Conservation (phyloP, 2,329 filamentous ascomycete species). For the Didymella arachidicola region DNA sequence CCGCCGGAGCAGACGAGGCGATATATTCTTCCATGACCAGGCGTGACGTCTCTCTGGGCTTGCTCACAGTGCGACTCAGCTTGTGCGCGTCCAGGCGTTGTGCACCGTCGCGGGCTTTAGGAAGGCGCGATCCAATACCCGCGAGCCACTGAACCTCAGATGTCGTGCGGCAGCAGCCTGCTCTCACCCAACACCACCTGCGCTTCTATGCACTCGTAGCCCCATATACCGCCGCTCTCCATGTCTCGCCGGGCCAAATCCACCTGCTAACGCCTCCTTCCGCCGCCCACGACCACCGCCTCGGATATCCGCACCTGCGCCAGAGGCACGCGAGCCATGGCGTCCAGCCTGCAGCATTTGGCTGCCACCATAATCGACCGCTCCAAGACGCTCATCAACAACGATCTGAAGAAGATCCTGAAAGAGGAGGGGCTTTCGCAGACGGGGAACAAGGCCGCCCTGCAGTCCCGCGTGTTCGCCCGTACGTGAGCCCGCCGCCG, state of each 20-base stretch:
- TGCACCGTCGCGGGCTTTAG: slow-evolving; percentile 10
- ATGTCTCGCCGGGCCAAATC: slow-evolving; percentile 14
- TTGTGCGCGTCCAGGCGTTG: not conserved
- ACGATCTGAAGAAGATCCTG: slow-evolving; percentile 79
- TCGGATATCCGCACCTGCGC: slow-evolving; percentile 13
- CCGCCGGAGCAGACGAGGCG: slow-evolving; percentile 30
- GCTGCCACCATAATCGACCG: slow-evolving; percentile 51
- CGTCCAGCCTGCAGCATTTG: slow-evolving; percentile 53
- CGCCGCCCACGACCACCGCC: slow-evolving; percentile 12
- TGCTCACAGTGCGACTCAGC: not conserved
- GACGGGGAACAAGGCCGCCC: slow-evolving; percentile 82
- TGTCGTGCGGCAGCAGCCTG: slow-evolving; percentile 20
- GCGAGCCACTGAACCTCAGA: slow-evolving; percentile 22
- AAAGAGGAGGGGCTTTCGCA: slow-evolving; percentile 72
- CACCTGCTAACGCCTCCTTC: slow-evolving; percentile 26
- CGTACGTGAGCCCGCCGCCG: slow-evolving; percentile 65
- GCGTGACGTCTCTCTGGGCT: not conserved
- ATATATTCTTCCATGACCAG: not conserved
- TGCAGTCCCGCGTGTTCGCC: slow-evolving; percentile 79
- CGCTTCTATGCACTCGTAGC: not conserved
- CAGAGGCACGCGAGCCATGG: slow-evolving; percentile 30
- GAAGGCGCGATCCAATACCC: slow-evolving; percentile 32
- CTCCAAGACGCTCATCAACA: slow-evolving; percentile 65
- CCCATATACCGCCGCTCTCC: slow-evolving; percentile 7
- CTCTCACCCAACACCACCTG: slow-evolving; percentile 25